Base-by-base conservation (phyloP, 208 protist species). In the Crithidia acanthocephali region DNA sequence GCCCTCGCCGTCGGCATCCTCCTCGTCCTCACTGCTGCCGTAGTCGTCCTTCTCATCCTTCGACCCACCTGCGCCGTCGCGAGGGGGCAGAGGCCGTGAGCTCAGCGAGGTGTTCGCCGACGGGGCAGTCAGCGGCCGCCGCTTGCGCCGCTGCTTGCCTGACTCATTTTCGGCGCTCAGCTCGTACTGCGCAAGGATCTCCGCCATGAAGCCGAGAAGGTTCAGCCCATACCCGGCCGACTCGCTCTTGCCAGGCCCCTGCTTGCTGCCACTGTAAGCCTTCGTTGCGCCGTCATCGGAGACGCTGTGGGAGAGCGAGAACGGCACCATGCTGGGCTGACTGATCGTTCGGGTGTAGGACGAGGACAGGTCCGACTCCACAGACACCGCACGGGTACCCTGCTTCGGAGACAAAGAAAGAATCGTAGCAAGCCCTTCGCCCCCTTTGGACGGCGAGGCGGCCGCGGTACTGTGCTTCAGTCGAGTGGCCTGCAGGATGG, bases 131-230 rank as follows among this genome's bases (percentile, higher is more conserved):
- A 62, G 23, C 32, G 64, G 44, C 33, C 44, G 60, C 35, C 22
- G 35, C 56, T 61, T 61, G 0, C 20, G 22, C 2, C n/a, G 28
- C n/a, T 0, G 32, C 23, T 33, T 62, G 25, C 3, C 27, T 5
- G n/a, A 25, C 27, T 70, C 44, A 9, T 56, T 52, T 3, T 63
- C 33, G 0, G 27, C 58, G 10, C 67, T 61, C n/a, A 81, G 47
- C 51, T 76, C 37, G 33, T 58, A 77, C 32, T 81, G 56, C 2
- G 52, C 64, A 1, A 78, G 48, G 23, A 68, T 85, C 3, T 93
- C 91, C 44, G 74, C 72, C 91, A 95, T 95, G 45, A 95, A 95
- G 57, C 76, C 72, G 16, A 93, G 79, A 15, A 95, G 59, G 40
- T 92, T 88, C 44, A 95, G 56, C 2, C 70, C 69, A 3, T 68